phyloP scores from a whole-genome alignment of 2,329 filamentous ascomycete genomes.

The Beauveria brongniartii region DNA sequence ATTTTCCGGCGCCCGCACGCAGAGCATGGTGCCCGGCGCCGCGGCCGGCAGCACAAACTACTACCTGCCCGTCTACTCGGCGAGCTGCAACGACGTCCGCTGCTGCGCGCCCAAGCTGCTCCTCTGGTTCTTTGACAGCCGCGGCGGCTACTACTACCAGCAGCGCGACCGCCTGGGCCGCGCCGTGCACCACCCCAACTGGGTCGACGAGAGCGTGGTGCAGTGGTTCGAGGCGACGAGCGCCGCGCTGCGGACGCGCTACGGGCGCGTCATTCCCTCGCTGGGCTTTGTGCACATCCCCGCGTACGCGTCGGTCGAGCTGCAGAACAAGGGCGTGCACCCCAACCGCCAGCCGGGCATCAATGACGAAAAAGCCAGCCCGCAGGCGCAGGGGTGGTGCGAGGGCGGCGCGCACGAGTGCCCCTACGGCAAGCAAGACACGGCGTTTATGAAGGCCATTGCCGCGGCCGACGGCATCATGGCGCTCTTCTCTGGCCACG shows the following conservation, averaged over 20 bases:
- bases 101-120: conserved; percentile 36
- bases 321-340: conserved; percentile 26
- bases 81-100: conserved; percentile 11
- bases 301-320: conserved; percentile 28
- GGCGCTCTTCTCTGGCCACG: conserved; percentile 56
- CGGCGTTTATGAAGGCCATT: conserved; percentile 55
- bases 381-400: conserved; percentile 38
- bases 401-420: conserved; percentile 29
- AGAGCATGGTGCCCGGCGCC: conserved; percentile 28
- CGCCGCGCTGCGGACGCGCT: conserved; percentile 20
- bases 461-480: conserved; percentile 45
- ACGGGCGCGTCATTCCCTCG: conserved; percentile 32
- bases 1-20: conserved; percentile 31
- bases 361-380: conserved; percentile 35
- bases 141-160: conserved; percentile 47
- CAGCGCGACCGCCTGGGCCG: conserved; percentile 22
- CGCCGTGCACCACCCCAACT: conserved; percentile 30
- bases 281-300: conserved; percentile 43
- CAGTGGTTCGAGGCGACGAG: conserved; percentile 34
- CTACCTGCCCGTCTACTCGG: conserved; percentile 35
- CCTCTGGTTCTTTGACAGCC: conserved; percentile 66
- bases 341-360: conserved; percentile 34
- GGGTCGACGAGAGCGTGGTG: conserved; percentile 37
- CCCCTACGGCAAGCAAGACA: conserved; percentile 42
- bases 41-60: conserved; percentile 39